phyloP scores from a whole-genome alignment of 768 basidiomycete species.

The Agaricus blazei region DNA sequence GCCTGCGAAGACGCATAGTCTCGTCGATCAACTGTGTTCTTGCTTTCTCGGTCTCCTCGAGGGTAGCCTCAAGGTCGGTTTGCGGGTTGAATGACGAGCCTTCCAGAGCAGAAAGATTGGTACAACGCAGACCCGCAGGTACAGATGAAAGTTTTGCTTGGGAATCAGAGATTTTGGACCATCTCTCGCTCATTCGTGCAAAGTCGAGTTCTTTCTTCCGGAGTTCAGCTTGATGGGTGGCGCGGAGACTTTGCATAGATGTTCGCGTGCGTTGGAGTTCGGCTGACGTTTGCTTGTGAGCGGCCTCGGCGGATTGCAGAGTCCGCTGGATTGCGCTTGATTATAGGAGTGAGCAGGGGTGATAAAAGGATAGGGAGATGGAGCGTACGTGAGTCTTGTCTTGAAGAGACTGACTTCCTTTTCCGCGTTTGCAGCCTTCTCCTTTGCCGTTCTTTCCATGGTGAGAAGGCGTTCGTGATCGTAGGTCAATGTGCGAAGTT shows the following conservation, averaged over 20 bases:
- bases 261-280: slow-evolving; percentile 74
- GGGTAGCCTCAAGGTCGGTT: slow-evolving; percentile 56
- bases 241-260: slow-evolving; percentile 61
- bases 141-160: slow-evolving; percentile 53
- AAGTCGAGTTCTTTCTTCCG: slow-evolving; percentile 81
- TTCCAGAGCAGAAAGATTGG: slow-evolving; percentile 45
- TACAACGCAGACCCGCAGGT: slow-evolving; percentile 48
- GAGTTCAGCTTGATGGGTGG: slow-evolving; percentile 63
- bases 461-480: slow-evolving; percentile 72
- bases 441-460: slow-evolving; percentile 56
- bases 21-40: slow-evolving; percentile 59
- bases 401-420: slow-evolving; percentile 73
- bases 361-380: neutral
- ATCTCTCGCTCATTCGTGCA: slow-evolving; percentile 69
- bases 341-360: neutral
- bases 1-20: slow-evolving; percentile 52
- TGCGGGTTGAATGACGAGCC: slow-evolving; percentile 45
- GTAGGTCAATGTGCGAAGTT: slow-evolving; percentile 71
- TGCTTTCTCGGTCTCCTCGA: slow-evolving; percentile 71
- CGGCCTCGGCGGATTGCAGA: slow-evolving; percentile 53
- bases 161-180: slow-evolving; percentile 64
- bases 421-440: slow-evolving; percentile 67
- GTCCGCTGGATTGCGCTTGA: slow-evolving; percentile 47
- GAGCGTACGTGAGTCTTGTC: slow-evolving; percentile 62
- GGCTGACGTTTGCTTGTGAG: slow-evolving; percentile 63